Percentiles rank a stretch among this genome's conserved stretches.
These are phyloP conservation scores for Neofusicoccum cordaticola DNA, from an alignment of 2,329 filamentous ascomycete species.

Conservation along the genomic window DNA sequence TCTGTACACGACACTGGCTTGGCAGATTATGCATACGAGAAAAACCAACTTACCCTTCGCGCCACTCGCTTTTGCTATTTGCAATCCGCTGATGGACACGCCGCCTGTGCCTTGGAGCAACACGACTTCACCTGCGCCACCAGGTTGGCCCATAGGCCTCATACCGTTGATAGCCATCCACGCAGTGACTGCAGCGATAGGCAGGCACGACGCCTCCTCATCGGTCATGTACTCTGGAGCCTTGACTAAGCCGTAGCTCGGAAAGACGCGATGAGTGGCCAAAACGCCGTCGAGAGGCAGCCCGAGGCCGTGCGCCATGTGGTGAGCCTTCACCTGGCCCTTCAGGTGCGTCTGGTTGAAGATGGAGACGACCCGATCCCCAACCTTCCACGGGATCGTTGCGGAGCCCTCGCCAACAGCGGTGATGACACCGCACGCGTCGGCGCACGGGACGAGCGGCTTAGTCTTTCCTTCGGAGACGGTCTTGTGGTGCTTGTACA, in stretches of 20 bases:
- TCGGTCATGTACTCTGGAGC: constrained; percentile 57
- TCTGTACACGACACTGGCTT: neutral
- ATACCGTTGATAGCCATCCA: constrained; percentile 65
- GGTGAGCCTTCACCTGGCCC: constrained; percentile 57
- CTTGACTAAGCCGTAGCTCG: constrained; percentile 54
- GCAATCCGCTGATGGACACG: constrained; percentile 39
- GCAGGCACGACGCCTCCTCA: constrained; percentile 60
- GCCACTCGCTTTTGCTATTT: constrained; percentile 43
- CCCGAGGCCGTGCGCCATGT: constrained; percentile 59
- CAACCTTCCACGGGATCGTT: constrained; percentile 49
- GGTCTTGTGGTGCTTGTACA: constrained; percentile 64
- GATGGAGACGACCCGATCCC: constrained; percentile 65
- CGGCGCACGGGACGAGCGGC: constrained; percentile 62
- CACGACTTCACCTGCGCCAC: constrained; percentile 39
- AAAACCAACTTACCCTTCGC: constrained; percentile 28
- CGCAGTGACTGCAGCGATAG: constrained; percentile 61
- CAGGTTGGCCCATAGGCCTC: constrained; percentile 52
- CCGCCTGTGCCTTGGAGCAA: constrained; percentile 47
- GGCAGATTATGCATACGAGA: neutral
- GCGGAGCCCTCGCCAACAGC: constrained; percentile 45
- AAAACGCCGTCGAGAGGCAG: constrained; percentile 59
- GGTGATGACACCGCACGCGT: constrained; percentile 65
- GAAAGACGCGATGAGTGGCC: constrained; percentile 59
- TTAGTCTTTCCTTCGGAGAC: constrained; percentile 38
- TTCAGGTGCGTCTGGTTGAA: constrained; percentile 58